Evolutionary conservation across 2,329 filamentous ascomycete species (phyloP), one percentile per base, ranked within the genome.

Genomic region (Kalmusia sp.): DNA sequence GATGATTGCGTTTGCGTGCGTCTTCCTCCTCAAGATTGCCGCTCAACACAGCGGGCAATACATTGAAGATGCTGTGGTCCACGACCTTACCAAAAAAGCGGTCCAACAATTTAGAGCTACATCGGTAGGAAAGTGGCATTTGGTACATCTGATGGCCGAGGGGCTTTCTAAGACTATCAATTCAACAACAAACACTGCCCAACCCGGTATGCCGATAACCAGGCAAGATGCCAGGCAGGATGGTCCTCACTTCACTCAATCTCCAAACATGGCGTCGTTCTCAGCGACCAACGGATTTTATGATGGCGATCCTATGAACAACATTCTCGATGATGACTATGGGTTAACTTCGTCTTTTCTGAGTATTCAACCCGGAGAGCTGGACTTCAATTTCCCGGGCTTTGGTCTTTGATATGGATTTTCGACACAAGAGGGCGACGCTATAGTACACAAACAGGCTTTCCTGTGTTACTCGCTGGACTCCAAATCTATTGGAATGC

Each of bases 1-100:
- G 38, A 83, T 83, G 81, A 81, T 79, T 0, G 79, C 78, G 0
- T 83, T 83, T 52, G 80, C 81, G 1, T 82, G 79, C 59, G 79
- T 82, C 59, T 83, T 83, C 53, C 71, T 83, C 1, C 74, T 81
- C 30, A 81, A 82, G 54, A 69, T 82, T 1, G 73, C 79, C 1
- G 72, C 75, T 21, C 80, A 78, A 24, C 76, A 79, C 56, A 63
- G 69, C 0, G 72, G 71, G 6, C 69, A 72, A 3, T 69, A 79
- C 2, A 72, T 79, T 11, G 71, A 78, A 12, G 66, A 71, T 3
- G 60, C 63, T 1, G 59, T 70, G 1, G 77, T 80, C 1, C 64
- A 69, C 22, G 69, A 77, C 8, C 58, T 80, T 19, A 76, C 73
- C 0, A 68, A 66, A 0, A 70, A 69, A 24, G 69, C 79, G 0